phyloP scores from a whole-genome alignment of 1,139 yeast genomes.

The Sugiyamaella japonica region DNA sequence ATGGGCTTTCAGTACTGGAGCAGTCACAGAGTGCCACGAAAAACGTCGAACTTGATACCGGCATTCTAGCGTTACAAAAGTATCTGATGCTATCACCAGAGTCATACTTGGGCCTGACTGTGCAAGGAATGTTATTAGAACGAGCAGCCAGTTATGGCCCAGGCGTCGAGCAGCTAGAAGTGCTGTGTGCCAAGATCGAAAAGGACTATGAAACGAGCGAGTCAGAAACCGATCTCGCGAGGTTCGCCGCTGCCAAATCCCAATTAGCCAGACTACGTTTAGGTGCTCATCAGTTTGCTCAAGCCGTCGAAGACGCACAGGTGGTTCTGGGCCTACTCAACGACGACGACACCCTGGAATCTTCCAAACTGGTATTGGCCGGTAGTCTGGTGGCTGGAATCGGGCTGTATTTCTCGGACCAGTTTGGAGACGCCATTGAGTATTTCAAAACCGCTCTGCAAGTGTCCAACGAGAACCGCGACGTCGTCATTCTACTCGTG shows the following conservation, averaged over 20 bases:
- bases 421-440: slow-evolving; percentile 63
- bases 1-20: slow-evolving; percentile 59
- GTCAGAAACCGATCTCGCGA: slow-evolving; percentile 47
- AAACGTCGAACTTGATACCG: slow-evolving; percentile 40
- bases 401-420: slow-evolving; percentile 59
- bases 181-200: slow-evolving; percentile 55
- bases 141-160: slow-evolving; percentile 61
- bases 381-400: slow-evolving; percentile 70
- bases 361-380: slow-evolving; percentile 48
- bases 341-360: slow-evolving; percentile 44
- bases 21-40: slow-evolving; percentile 19
- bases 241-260: slow-evolving; percentile 60
- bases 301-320: slow-evolving; percentile 63
- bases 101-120: slow-evolving; percentile 60
- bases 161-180: slow-evolving; percentile 52
- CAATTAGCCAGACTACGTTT: slow-evolving; percentile 70
- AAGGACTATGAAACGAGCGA: slow-evolving; percentile 58
- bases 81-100: slow-evolving; percentile 67
- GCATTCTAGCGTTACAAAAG: slow-evolving; percentile 70
- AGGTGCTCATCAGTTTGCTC: slow-evolving; percentile 55
- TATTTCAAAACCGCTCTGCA: slow-evolving; percentile 64
- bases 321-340: slow-evolving; percentile 54
- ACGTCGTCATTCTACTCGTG: slow-evolving; percentile 69
- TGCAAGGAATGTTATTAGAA: slow-evolving; percentile 54
- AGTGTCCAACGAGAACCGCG: slow-evolving; percentile 54